Evolutionary conservation across 2,329 filamentous ascomycete genomes (phyloP).

Genomic region (Hawksworthiomyces lignivorus): DNA sequence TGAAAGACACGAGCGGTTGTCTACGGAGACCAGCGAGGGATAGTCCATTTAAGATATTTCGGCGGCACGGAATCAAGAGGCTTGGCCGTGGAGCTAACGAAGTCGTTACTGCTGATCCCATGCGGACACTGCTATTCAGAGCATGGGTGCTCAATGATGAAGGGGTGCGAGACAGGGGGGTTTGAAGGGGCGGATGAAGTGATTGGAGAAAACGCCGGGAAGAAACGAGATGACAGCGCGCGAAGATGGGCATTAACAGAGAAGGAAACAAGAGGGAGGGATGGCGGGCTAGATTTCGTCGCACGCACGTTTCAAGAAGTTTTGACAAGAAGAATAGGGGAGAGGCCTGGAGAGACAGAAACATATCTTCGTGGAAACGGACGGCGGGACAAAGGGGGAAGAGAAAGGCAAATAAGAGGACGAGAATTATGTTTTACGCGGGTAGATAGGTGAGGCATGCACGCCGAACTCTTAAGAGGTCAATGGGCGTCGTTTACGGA

Average conservation of each 20-base stretch:
- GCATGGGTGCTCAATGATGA: conserved; percentile 4
- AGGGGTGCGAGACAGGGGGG: background rate
- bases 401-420: background rate
- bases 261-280: too few species aligned
- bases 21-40: conserved; percentile 8
- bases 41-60: conserved; percentile 15
- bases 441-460: background rate
- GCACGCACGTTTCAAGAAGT: too few species aligned
- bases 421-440: background rate
- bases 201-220: background rate
- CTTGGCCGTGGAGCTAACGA: conserved; percentile 8
- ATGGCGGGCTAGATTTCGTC: too few species aligned
- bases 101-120: background rate
- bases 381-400: too few species aligned
- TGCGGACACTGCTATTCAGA: conserved; percentile 2
- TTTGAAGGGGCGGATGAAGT: background rate
- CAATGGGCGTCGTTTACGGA: background rate
- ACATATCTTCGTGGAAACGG: too few species aligned
- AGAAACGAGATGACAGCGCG: background rate
- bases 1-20: conserved; percentile 1
- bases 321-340: too few species aligned
- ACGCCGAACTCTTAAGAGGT: background rate
- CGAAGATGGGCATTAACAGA: too few species aligned
- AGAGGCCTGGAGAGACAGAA: too few species aligned
- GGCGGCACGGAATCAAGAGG: conserved; percentile 10